phyloP scores from a whole-genome alignment of 1,284 basidiomycete species.

The Malassezia cuniculi region DNA sequence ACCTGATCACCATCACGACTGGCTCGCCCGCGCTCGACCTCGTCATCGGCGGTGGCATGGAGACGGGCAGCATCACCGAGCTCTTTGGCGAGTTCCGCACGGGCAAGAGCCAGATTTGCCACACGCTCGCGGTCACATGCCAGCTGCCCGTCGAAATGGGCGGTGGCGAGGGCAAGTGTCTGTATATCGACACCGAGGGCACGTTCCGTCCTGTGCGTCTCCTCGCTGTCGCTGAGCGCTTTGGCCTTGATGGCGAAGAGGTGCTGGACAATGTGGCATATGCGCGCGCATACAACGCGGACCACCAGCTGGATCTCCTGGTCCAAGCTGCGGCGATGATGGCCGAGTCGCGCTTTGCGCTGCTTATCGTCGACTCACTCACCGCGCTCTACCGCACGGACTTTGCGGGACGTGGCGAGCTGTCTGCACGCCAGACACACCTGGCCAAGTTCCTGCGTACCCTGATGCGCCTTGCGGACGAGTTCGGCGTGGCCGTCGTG shows the following conservation, averaged over 20 bases:
- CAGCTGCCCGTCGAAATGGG: conserved; percentile 96
- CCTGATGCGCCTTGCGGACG: conserved; percentile 83
- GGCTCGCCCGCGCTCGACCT: conserved; percentile 93
- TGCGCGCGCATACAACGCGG: conserved; percentile 94
- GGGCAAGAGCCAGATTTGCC: conserved; percentile 95
- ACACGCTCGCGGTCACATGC: conserved; percentile 94
- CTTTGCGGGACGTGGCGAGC: conserved; percentile 85
- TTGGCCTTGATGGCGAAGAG: conserved; percentile 89
- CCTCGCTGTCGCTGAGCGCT: conserved; percentile 85
- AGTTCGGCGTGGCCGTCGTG: conserved; percentile 95
- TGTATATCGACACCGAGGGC: conserved; percentile 98
- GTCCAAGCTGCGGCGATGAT: conserved; percentile 77
- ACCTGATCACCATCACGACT: conserved; percentile 91
- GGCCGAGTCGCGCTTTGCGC: conserved; percentile 62
- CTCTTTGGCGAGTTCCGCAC: conserved; percentile 97
- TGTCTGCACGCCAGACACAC: conserved; percentile 88
- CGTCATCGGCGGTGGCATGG: conserved; percentile 88
- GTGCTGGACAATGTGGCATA: conserved; percentile 98
- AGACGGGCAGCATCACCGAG: conserved; percentile 97
- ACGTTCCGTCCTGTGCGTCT: conserved; percentile 94
- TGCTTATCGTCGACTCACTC: conserved; percentile 91
- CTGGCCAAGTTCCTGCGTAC: conserved; percentile 92
- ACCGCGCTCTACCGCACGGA: conserved; percentile 93
- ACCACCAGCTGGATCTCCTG: conserved; percentile 84
- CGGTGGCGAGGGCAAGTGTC: conserved; percentile 94